These are phyloP conservation scores for Lentinula lateritia DNA, from an alignment of 768 basidiomycete species.

Conservation along the genomic window DNA sequence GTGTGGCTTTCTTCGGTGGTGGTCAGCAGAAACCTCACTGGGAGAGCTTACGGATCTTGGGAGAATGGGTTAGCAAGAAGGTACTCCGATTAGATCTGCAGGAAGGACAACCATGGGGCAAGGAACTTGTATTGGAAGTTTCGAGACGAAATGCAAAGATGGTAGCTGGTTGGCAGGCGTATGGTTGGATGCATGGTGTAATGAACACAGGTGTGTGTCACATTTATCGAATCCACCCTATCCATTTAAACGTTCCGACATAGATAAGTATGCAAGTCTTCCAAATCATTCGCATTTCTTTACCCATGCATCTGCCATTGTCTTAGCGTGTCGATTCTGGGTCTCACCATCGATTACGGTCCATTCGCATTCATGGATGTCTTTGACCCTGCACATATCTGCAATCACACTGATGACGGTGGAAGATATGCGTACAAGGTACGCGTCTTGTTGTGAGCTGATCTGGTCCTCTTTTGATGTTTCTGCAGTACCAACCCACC, in stretches of 20 bases:
- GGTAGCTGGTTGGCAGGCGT: constrained; percentile 95
- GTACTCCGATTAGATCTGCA: constrained; percentile 50
- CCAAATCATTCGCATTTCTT: not conserved
- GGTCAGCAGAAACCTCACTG: constrained; percentile 72
- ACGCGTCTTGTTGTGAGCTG: constrained; percentile 20
- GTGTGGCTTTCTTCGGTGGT: constrained; percentile 66
- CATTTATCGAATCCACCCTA: not conserved
- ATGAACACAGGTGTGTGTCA: constrained; percentile 41
- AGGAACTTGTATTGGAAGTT: constrained; percentile 67
- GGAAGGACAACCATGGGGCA: constrained; percentile 60
- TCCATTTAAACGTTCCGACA: constrained; percentile 4
- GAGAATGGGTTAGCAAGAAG: constrained; percentile 64
- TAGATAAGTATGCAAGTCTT: not conserved
- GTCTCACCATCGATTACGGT: constrained; percentile 77
- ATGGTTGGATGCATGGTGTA: constrained; percentile 93
- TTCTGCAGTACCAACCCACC: constrained; percentile 54
- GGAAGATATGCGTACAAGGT: constrained; percentile 74
- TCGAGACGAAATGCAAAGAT: constrained; percentile 84
- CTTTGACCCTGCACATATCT: constrained; percentile 79
- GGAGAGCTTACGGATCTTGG: constrained; percentile 69
- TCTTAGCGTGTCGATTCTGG: constrained; percentile 65
- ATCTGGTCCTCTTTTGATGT: not conserved
- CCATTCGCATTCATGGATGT: constrained; percentile 97
- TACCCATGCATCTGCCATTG: not conserved
- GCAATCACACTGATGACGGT: constrained; percentile 81